Evolutionary conservation across 2,329 filamentous ascomycete species (phyloP), one percentile per base, ranked within the genome.

Genomic region (Diaporthe sp.): DNA sequence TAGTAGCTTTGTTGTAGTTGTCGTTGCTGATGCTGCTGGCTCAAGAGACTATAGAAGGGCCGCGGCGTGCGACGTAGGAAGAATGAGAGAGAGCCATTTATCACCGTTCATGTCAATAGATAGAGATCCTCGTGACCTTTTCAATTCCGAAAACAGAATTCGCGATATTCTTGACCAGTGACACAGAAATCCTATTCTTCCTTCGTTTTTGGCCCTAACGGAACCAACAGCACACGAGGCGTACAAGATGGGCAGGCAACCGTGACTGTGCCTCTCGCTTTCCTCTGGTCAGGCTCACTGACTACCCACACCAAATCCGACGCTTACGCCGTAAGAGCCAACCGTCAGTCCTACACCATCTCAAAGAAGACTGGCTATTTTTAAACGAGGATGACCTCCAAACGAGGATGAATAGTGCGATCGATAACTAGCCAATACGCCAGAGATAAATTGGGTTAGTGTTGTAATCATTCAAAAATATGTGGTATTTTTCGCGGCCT

Each of bases 401-500:
- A n/a, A n/a, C n/a, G n/a, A n/a, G n/a, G n/a, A n/a, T n/a, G 13
- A 30, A n/a, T 33, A 28, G 38, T 47, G 38, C 35, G 45, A 58
- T 30, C 38, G 68, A 60, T 68, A 25, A 28, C 22, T 13, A 38
- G 25, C 45, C 12, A 28, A 22, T 22, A 9, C n/a, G 45, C 28
- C 19, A 45, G 28, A 13, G 35, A 45, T 52, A 12, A 10, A 64
- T 22, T 8, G 33, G 22, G 57, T 25, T 12, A 54, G 28, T 64
- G 13, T 61, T 35, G 47, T 40, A 19, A 4, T 38, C 25, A 25
- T 38, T 28, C 40, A 30, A 30, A 60, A 35, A 35, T 47, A 25
- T 22, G 45, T 40, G 12, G 38, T 13, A 15, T 74, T 75, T 72
- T 78, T 75, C 58, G 78, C 86, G 81, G 87, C 57, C 83, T 80